Evolutionary conservation across 805 yeast species (phyloP), one percentile per base, ranked within the genome.

Genomic region (Nakazawaea holstii): DNA sequence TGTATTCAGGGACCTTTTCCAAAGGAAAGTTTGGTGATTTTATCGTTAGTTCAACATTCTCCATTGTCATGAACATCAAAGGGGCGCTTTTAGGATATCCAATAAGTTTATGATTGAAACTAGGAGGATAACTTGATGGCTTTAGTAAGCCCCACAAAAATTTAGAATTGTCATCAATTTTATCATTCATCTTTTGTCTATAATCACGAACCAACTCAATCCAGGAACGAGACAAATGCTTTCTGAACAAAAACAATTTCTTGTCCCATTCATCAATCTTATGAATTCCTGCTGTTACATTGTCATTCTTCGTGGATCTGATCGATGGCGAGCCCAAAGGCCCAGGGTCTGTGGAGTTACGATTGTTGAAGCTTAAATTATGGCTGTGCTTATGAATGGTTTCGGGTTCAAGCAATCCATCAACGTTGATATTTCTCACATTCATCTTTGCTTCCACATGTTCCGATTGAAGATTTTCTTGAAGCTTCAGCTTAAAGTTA

Each of bases 141-240:
- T 68, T 63, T 7, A 68, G 50, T 2, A 58, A 50, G 10, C 79
- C 79, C 69, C 77, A 65, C 15, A 77, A 47, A 46, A 62, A 74
- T 4, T 62, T 55, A 44, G 67, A 64, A 50, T 70, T 75, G 13
- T 63, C 63, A 30, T 59, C 52, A 15, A 76, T 65, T 4, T 74
- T 68, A 31, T 68, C 67, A 3, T 65, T 60, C 57, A 70, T 61
- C 50, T 72, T 63, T 32, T 57, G 52, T 52, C 68, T 71, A 62
- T 72, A 75, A 39, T 73, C 70, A 31, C 70, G 69, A 6, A 87
- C 79, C 43, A 87, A 71, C 24, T 74, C 65, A 20, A 87, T 75
- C 98, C 98, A 91, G 0, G 78, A 72, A 17, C 66, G 65, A 0
- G 76, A 69, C 30, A 73, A 61, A 49, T 73, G 64, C 39, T 60